Conservation (phyloP, 306 rosid genomes). For the Mimosa pudica region DNA sequence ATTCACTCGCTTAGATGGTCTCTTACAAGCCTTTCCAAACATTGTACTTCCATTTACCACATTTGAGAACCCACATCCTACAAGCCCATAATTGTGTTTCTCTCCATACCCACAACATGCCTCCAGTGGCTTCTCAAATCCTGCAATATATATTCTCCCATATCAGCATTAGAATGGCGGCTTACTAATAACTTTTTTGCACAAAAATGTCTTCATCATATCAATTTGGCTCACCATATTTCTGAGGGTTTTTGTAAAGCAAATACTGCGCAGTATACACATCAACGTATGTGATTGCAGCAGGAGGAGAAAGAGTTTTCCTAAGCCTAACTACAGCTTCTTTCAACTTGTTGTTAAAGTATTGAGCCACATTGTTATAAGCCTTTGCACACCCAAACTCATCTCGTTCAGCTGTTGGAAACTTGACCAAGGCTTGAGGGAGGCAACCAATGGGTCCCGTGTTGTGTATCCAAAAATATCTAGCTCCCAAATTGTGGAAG, state of each 20-base stretch:
- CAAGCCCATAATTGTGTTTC: slow-evolving; percentile 37
- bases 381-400: slow-evolving; percentile 60
- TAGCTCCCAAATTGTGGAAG: slow-evolving; percentile 37
- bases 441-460: slow-evolving; percentile 48
- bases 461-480: slow-evolving; percentile 53
- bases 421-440: slow-evolving; percentile 30
- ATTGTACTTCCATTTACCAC: slow-evolving; percentile 34
- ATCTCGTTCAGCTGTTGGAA: slow-evolving; percentile 40
- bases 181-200: not conserved
- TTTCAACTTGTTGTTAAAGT: slow-evolving; percentile 58
- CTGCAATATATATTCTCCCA: slow-evolving; percentile 27
- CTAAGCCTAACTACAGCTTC: slow-evolving; percentile 48
- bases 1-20: slow-evolving; percentile 33
- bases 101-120: slow-evolving; percentile 68
- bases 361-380: slow-evolving; percentile 31
- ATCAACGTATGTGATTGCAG: slow-evolving; percentile 73
- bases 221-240: slow-evolving; percentile 16
- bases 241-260: slow-evolving; percentile 40
- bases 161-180: not conserved
- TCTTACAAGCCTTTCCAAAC: slow-evolving; percentile 47
- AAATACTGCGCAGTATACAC: slow-evolving; percentile 45
- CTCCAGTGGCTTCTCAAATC: slow-evolving; percentile 51
- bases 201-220: not conserved
- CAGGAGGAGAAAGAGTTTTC: slow-evolving; percentile 41
- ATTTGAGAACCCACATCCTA: slow-evolving; percentile 39